Evolutionary conservation across 495 filamentous ascomycete genomes (phyloP).

Genomic region (Lasiosphaeria hispida): DNA sequence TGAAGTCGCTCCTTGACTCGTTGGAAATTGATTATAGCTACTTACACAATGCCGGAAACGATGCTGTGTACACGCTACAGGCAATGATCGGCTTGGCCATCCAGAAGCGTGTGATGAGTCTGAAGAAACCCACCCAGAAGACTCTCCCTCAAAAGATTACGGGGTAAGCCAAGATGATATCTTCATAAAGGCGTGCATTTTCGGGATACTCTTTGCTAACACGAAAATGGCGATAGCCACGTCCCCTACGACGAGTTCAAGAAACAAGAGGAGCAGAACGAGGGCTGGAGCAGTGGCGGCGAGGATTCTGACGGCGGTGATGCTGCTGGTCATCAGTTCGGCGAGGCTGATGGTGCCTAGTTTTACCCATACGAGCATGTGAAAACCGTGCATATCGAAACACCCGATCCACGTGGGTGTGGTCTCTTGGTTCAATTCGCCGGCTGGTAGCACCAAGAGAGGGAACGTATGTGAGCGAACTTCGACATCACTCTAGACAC

Average conservation of each 20-base stretch:
- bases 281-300: slow-evolving; percentile 29
- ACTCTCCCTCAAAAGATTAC: not conserved
- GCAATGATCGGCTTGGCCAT: slow-evolving; percentile 69
- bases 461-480: too few relatives aligned
- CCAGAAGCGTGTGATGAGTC: slow-evolving; percentile 27
- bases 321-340: not conserved
- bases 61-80: slow-evolving; percentile 80
- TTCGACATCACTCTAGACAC: too few relatives aligned
- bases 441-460: too few relatives aligned
- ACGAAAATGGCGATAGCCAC: not conserved
- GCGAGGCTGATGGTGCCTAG: not conserved
- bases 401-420: too few relatives aligned
- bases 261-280: slow-evolving; percentile 27
- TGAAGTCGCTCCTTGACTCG: slow-evolving; percentile 60
- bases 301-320: slow-evolving; percentile 34
- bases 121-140: not conserved
- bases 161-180: slow-evolving; percentile 5
- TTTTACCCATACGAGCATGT: not conserved
- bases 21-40: slow-evolving; percentile 60
- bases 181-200: too few relatives aligned
- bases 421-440: too few relatives aligned
- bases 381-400: too few relatives aligned
- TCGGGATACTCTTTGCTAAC: not conserved
- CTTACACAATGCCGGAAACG: slow-evolving; percentile 93
- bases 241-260: slow-evolving; percentile 16